A percentile compares a stretch with the other conserved stretches of the same genome.
phyloP scores from a whole-genome alignment of 805 yeast genomes.

The Cyberlindnera japonica region DNA sequence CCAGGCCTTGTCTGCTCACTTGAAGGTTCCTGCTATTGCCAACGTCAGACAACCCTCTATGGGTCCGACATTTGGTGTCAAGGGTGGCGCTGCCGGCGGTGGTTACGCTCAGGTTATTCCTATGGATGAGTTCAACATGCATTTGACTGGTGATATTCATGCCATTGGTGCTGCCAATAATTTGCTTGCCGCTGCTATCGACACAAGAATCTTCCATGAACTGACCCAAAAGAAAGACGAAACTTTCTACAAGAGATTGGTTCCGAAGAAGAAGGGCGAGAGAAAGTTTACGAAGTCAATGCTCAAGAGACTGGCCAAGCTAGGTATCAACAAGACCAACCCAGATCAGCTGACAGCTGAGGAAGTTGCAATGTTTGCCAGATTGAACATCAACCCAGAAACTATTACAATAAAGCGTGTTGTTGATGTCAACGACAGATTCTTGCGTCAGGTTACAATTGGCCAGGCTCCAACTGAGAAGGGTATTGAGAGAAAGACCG shows the following conservation, averaged over 20 bases:
- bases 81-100: slow-evolving; percentile 92
- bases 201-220: slow-evolving; percentile 84
- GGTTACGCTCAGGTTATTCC: slow-evolving; percentile 86
- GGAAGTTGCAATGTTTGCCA: slow-evolving; percentile 60
- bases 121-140: slow-evolving; percentile 86
- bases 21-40: slow-evolving; percentile 66
- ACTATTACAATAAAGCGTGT: slow-evolving; percentile 81
- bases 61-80: slow-evolving; percentile 88
- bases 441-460: slow-evolving; percentile 70
- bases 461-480: slow-evolving; percentile 82
- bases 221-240: slow-evolving; percentile 65
- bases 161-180: slow-evolving; percentile 82
- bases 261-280: slow-evolving; percentile 68
- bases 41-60: slow-evolving; percentile 84
- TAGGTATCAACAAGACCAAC: slow-evolving; percentile 65
- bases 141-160: slow-evolving; percentile 81
- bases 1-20: slow-evolving; percentile 76
- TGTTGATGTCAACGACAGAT: slow-evolving; percentile 80
- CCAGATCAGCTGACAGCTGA: slow-evolving; percentile 71
- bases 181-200: slow-evolving; percentile 79
- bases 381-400: slow-evolving; percentile 74
- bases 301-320: slow-evolving; percentile 61
- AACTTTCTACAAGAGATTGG: slow-evolving; percentile 69
- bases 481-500: slow-evolving; percentile 68
- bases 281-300: slow-evolving; percentile 66